Evolutionary conservation across 108 stramenopile genomes (phyloP).

Genomic region (Cyclostephanos invisitatus): DNA sequence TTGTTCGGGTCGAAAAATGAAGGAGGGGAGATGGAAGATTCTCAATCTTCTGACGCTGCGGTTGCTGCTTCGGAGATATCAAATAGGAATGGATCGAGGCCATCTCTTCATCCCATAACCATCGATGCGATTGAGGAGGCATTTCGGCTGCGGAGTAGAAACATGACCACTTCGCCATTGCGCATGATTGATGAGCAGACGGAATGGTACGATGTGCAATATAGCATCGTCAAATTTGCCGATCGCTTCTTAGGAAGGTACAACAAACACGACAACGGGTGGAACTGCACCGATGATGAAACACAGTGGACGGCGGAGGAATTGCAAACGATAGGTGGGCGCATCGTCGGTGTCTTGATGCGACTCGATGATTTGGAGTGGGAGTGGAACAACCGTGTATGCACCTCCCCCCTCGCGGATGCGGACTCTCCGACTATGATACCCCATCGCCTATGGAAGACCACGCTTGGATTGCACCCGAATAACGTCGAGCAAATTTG

Average conservation of each 20-base stretch:
- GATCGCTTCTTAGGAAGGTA: constrained; percentile 57
- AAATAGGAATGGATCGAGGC: constrained; percentile 21
- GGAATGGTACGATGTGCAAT: constrained; percentile 50
- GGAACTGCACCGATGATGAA: constrained; percentile 42
- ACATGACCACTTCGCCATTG: constrained; percentile 33
- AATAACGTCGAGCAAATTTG: constrained; percentile 36
- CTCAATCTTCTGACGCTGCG: constrained; percentile 5
- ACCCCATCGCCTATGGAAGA: constrained; percentile 62
- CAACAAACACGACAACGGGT: constrained; percentile 43
- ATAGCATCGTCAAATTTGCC: constrained; percentile 54
- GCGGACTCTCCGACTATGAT: constrained; percentile 23
- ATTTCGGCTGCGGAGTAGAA: constrained; percentile 58
- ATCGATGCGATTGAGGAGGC: constrained; percentile 82
- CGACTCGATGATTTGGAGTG: constrained; percentile 70
- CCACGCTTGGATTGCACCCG: constrained; percentile 63
- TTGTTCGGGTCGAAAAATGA: constrained; percentile 15
- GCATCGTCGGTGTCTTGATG: constrained; percentile 80
- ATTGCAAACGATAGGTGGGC: constrained; percentile 77
- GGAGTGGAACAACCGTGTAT: constrained; percentile 51
- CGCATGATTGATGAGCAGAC: constrained; percentile 35
- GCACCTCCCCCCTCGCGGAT: constrained; percentile 28
- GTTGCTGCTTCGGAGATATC: neutral
- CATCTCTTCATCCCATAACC: constrained; percentile 81
- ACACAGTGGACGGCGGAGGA: constrained; percentile 54
- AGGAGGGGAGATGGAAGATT: neutral